phyloP scores from a whole-genome alignment of 257 asterid genomes.

The Solanum piurae region DNA sequence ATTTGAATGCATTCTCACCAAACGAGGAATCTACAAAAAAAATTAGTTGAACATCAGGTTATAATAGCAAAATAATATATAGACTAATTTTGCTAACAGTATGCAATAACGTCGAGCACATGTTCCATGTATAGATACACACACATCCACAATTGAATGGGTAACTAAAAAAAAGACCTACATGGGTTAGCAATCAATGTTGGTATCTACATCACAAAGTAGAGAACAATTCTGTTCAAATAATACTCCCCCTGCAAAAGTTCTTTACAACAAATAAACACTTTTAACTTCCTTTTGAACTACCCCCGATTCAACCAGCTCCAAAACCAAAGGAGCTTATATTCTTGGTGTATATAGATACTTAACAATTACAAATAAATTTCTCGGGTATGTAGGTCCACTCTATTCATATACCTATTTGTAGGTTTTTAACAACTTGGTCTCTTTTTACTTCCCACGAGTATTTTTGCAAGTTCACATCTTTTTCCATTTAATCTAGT shows the following conservation, averaged over 20 bases:
- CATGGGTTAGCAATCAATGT: background rate
- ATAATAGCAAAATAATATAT: background rate
- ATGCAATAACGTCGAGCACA: background rate
- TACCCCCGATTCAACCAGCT: background rate
- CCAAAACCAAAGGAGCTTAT: background rate
- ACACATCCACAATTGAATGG: background rate
- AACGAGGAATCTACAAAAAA: conserved; percentile 76
- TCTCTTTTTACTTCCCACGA: background rate
- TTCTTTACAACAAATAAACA: background rate
- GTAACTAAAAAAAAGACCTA: background rate
- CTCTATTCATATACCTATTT: background rate
- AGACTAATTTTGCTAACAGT: background rate
- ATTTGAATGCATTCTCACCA: conserved; percentile 96
- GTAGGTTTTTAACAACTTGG: background rate
- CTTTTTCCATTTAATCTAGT: background rate
- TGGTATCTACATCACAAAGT: background rate
- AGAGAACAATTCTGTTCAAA: background rate
- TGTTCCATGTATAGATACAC: background rate
- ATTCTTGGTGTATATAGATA: background rate
- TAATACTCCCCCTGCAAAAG: background rate
- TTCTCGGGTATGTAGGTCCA: background rate
- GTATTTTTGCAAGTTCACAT: background rate
- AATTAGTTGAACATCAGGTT: background rate
- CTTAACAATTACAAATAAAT: background rate
- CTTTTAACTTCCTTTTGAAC: background rate